phyloP scores from a whole-genome alignment of 2,329 filamentous ascomycete genomes.

The Cladobotryum protrusum region DNA sequence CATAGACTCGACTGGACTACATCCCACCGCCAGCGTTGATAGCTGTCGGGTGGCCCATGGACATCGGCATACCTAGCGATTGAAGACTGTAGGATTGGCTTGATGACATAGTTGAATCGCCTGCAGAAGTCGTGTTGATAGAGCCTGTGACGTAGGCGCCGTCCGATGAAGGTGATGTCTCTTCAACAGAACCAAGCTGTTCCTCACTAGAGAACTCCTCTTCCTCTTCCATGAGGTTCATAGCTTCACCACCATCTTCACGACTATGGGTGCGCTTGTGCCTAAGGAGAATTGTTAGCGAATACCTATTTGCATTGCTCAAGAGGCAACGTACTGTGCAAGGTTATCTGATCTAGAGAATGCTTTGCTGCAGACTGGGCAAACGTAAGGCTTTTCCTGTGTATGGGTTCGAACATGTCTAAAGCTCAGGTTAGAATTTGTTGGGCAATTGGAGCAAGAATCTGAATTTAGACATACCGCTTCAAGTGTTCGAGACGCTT shows the following conservation, averaged over 20 bases:
- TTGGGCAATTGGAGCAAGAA: not conserved
- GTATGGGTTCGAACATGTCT: slow-evolving; percentile 99
- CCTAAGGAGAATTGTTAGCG: slow-evolving; percentile 41
- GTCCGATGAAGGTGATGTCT: slow-evolving; percentile 68
- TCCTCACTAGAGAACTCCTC: slow-evolving; percentile 80
- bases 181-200: slow-evolving; percentile 72
- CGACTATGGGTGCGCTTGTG: slow-evolving; percentile 75
- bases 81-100: slow-evolving; percentile 47
- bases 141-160: slow-evolving; percentile 50
- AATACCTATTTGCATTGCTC: slow-evolving; percentile 12
- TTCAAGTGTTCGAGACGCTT: slow-evolving; percentile 99
- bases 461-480: slow-evolving; percentile 59
- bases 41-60: slow-evolving; percentile 49
- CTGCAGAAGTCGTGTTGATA: slow-evolving; percentile 40
- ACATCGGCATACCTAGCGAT: slow-evolving; percentile 59
- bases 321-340: slow-evolving; percentile 68
- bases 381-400: slow-evolving; percentile 97
- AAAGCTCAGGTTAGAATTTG: slow-evolving; percentile 20
- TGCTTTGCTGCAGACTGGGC: slow-evolving; percentile 95
- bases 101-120: slow-evolving; percentile 20
- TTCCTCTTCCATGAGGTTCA: slow-evolving; percentile 72
- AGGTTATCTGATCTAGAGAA: slow-evolving; percentile 98
- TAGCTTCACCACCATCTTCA: slow-evolving; percentile 53
- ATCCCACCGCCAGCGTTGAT: slow-evolving; percentile 41
- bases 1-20: slow-evolving; percentile 20